Evolutionary conservation across 1,139 yeast species (phyloP), one percentile per base, ranked within the genome.

Genomic region (Meyerozyma sp.): DNA sequence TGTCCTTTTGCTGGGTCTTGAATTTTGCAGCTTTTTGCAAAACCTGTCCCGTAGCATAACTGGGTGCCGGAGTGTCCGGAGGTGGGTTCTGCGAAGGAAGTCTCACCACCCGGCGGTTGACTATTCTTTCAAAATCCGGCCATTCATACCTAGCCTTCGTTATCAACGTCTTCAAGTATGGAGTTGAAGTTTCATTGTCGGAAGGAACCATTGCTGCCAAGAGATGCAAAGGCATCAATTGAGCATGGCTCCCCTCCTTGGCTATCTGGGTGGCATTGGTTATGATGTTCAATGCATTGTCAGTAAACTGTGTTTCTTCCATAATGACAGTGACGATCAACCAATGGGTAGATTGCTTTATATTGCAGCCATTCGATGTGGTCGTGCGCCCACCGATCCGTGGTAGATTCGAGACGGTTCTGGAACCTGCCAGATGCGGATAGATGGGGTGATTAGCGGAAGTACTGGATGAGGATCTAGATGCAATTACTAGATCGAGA

Each of bases 71-170:
- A 49, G 84, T 86, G 11, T 80, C 75, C 6, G 96, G 95, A 10
- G 98, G 84, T 3, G 98, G 98, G 30, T 72, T 73, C 62, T 91
- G 97, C 32, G 89, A 79, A 13, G 98, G 97, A 41, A 88, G 71
- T 48, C 95, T 75, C 7, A 91, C 95, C 56, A 93, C 68, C 47
- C 82, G 84, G 58, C 79, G 81, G 64, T 93, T 91, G 44, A 94
- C 89, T 2, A 79, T 68, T 49, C 96, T 78, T 62, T 85, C 94
- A 50, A 93, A 81, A 5, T 75, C 68, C 26, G 82, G 81, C 84
- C 94, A 91, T 54, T 94, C 98, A 58, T 82, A 90, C 49, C 97
- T 77, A 8, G 91, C 95, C 61, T 84, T 87, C 56, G 90, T 95
- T 27, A 88, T 68, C 43, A 93, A 72, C n/a, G 96, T 86, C 60